Conservation (phyloP, 1,284 basidiomycete species). For the Tylopilus orsonianus region DNA sequence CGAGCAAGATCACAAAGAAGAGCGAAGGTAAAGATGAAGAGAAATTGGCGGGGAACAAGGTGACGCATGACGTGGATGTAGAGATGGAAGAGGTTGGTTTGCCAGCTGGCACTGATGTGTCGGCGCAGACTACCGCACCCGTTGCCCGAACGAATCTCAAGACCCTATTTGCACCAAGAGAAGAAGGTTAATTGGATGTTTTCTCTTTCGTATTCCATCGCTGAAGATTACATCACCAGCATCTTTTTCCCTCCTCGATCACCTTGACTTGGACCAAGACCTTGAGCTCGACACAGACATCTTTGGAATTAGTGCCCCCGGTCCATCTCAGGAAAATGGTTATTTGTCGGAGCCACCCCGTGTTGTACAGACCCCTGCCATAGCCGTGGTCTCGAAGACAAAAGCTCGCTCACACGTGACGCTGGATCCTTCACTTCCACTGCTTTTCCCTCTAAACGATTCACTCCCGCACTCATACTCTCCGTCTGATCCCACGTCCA, state of each 20-base stretch:
- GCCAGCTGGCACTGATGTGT: neutral
- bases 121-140: slow-evolving; percentile 2
- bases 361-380: neutral
- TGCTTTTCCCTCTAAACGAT: slow-evolving; percentile 60
- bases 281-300: slow-evolving; percentile 61
- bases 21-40: slow-evolving; percentile 4
- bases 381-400: neutral
- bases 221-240: slow-evolving; percentile 24
- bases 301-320: slow-evolving; percentile 17
- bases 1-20: neutral
- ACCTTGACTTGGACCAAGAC: slow-evolving; percentile 63
- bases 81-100: slow-evolving; percentile 16
- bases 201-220: neutral
- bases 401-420: slow-evolving; percentile 16
- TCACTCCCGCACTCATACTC: slow-evolving; percentile 23
- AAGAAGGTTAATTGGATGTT: slow-evolving; percentile 48
- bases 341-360: neutral
- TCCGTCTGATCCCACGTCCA: neutral
- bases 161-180: slow-evolving; percentile 66
- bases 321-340: slow-evolving; percentile 4
- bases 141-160: slow-evolving; percentile 45
- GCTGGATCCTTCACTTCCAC: slow-evolving; percentile 52
- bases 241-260: slow-evolving; percentile 66
- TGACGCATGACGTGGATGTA: slow-evolving; percentile 1
- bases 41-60: neutral